Base-by-base conservation (phyloP, 257 asterid species). In the Parsonsia alboflavescens region DNA sequence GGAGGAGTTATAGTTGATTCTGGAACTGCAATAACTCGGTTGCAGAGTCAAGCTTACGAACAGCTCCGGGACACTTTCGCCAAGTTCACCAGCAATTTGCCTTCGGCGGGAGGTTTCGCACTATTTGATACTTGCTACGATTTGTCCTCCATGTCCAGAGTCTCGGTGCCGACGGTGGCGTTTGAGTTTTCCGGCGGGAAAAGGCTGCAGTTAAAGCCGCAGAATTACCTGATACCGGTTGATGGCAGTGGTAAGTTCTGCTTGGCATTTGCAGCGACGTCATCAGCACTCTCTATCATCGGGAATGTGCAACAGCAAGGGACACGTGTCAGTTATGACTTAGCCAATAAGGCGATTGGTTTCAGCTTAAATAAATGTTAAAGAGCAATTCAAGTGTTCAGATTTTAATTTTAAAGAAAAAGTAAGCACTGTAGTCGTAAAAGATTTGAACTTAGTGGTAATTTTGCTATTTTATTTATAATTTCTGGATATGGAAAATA, bases 221-320 rank as follows among this genome's bases (percentile, higher is more conserved):
- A 2, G 3, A 93, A 89, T 70, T 90, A 85, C 85, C 79, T 93
- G 73, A 73, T 93, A 0, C 92, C 92, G 85, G 96, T 91, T 69
- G 86, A 85, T 39, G 58, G 70, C 4, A 13, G 30, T 53, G 96
- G 96, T 19, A 88, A 74, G 15, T 87, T 78, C 80, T 93, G 98
- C 81, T 76, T 90, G 4, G 98, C 97, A 0, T 93, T 93, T 71
- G 97, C 98, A 45, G 83, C 73, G 52, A 77, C 86, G 76, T 26
- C 66, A 8, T 87, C 84, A n/a, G n/a, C 83, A 21, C 75, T 87
- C 76, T 87, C 91, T 8, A 90, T 93, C 45, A 90, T 93, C 70
- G 98, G 98, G 10, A 93, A 90, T 41, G 76, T 85, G 48, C 98
- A 93, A 85, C 98, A 93, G 70, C 97, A 91, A 74, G 94, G 97